Base-by-base conservation (phyloP, 495 filamentous ascomycete genomes). In the Chlorociboria aeruginascens region DNA sequence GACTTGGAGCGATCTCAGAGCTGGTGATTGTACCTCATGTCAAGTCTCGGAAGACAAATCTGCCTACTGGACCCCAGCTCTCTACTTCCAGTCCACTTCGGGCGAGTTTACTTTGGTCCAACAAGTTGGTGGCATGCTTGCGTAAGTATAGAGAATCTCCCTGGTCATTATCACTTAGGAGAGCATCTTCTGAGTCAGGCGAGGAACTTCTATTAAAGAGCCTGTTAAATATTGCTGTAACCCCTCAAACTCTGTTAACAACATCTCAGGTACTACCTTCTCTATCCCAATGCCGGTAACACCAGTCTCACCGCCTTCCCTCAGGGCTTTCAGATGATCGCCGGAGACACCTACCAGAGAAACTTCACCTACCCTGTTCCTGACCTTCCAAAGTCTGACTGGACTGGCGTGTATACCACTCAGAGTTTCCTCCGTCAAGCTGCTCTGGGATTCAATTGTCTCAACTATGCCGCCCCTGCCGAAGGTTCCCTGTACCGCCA, bases 401-500 rank as follows among this genome's bases (percentile, higher is more conserved):
- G 86, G 85, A 64, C 68, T 34, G 63, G 56, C 8, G 74, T 82
- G 43, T 69, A 67, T 2, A 35, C 47, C 17, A 74, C 72, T 8
- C 86, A 95, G 66, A 53, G 56, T 8, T 77, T 81, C 30, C 71
- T 94, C 17, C 65, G 63, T n/a, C 83, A 92, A 68, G 82, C 87
- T 44, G 87, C 89, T 8, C 48, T 95, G 29, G 90, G 90, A 2
- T 95, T 90, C 72, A 95, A 95, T 68, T 97, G 90, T 63, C 63
- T 97, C 42, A 74, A 95, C 73, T 93, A 93, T 57, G 46, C 56
- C 16, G 69, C 60, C 0, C 51, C 61, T 0, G 56, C 80, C 14
- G 88, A 95, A 59, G 69, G 72, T 0, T 79, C 86, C 12, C 67
- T 95, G n/a, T 79, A 72, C 43, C 84, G 89, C 38, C 86, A 92